Evolutionary conservation across 495 filamentous ascomycete species (phyloP).

Genomic region (Tuber melanosporum): DNA sequence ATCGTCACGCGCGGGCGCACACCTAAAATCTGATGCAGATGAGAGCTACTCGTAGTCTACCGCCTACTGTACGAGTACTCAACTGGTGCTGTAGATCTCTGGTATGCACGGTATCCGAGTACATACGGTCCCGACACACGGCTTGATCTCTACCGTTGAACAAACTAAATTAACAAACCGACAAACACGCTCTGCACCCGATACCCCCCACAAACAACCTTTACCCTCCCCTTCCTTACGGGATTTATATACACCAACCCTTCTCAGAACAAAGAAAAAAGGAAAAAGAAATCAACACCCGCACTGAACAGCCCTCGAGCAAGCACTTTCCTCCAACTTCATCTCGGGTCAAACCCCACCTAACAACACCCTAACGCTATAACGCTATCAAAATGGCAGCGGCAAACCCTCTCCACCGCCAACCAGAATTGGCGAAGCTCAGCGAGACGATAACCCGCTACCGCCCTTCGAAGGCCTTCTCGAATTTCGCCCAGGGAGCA

Average conservation of each 20-base stretch:
- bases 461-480: constrained; percentile 40
- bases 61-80: too few species aligned
- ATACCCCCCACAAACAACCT: neutral
- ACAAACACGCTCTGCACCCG: neutral
- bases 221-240: neutral
- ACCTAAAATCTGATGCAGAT: neutral
- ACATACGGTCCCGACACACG: neutral
- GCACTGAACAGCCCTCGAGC: neutral
- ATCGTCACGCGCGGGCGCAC: neutral
- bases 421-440: constrained; percentile 35
- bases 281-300: neutral
- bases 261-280: neutral
- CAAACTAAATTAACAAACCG: constrained; percentile 1
- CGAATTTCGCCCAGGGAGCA: constrained; percentile 51
- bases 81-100: neutral
- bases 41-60: neutral
- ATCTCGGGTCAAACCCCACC: neutral
- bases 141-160: neutral
- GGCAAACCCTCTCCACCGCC: constrained; percentile 9
- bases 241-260: neutral
- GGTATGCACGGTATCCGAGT: neutral
- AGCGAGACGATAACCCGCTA: constrained; percentile 39
- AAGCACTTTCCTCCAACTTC: neutral
- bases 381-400: neutral
- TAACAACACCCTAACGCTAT: neutral